phyloP scores from a whole-genome alignment of 1,284 basidiomycete genomes.

The Schizophyllum amplum region DNA sequence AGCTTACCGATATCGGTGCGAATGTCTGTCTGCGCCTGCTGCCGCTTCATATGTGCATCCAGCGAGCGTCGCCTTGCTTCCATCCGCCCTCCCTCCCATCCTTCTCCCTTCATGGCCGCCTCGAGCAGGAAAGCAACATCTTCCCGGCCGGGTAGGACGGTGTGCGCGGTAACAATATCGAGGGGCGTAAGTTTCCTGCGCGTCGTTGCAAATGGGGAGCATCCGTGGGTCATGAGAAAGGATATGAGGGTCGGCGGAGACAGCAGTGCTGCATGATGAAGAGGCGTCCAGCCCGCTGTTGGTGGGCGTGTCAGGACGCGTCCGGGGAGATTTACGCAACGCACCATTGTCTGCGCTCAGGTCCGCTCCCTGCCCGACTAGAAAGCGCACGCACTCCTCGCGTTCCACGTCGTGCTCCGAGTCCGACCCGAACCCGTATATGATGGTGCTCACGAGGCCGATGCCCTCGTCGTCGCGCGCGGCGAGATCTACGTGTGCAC shows the following conservation, averaged over 20 bases:
- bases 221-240: constrained; percentile 87
- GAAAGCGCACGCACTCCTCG: constrained; percentile 79
- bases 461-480: constrained; percentile 79
- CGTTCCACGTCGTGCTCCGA: constrained; percentile 77
- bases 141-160: constrained; percentile 70
- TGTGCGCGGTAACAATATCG: constrained; percentile 78
- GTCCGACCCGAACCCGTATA: constrained; percentile 78
- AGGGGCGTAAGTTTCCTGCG: constrained; percentile 72
- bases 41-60: constrained; percentile 50
- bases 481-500: constrained; percentile 57
- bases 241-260: constrained; percentile 89
- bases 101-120: constrained; percentile 72
- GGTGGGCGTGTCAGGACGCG: constrained; percentile 2
- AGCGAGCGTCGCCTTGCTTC: constrained; percentile 49
- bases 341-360: constrained; percentile 59
- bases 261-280: constrained; percentile 89
- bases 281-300: constrained; percentile 86
- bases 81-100: constrained; percentile 64
- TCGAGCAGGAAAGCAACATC: constrained; percentile 75
- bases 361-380: constrained; percentile 76
- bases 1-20: constrained; percentile 46
- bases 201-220: constrained; percentile 71
- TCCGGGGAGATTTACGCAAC: constrained; percentile 17
- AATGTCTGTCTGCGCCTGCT: constrained; percentile 41
- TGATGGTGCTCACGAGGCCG: constrained; percentile 70